Conservation (phyloP, 2,329 filamentous ascomycete species). For the Sarocladium oryzae region DNA sequence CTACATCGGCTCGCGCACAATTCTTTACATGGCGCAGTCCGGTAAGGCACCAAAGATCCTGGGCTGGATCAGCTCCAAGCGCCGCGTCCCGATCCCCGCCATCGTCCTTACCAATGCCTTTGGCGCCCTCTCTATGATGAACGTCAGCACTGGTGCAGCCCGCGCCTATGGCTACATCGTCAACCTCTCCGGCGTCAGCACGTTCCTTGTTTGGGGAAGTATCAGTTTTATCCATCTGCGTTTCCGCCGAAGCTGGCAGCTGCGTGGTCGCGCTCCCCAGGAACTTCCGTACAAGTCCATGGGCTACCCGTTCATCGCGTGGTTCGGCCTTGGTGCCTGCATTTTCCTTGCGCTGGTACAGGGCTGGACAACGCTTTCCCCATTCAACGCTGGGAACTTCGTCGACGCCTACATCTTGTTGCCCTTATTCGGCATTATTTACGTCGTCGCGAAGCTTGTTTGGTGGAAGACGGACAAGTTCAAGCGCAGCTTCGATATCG, state of each 20-base stretch:
- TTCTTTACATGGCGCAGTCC: conserved; percentile 70
- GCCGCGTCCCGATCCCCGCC: conserved; percentile 55
- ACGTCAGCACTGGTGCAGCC: conserved; percentile 58
- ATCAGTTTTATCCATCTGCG: conserved; percentile 68
- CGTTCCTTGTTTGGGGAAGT: conserved; percentile 65
- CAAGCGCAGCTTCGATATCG: conserved; percentile 45
- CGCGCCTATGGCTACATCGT: conserved; percentile 64
- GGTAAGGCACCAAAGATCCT: conserved; percentile 65
- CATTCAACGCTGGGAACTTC: conserved; percentile 57
- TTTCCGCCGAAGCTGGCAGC: conserved; percentile 58
- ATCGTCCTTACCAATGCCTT: conserved; percentile 65
- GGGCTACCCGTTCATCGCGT: conserved; percentile 52
- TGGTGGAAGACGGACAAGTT: conserved; percentile 43
- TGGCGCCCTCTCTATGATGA: conserved; percentile 69
- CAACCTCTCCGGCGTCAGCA: conserved; percentile 62
- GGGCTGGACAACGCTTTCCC: conserved; percentile 53
- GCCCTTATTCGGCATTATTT: conserved; percentile 53
- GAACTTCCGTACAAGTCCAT: conserved; percentile 51
- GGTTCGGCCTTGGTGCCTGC: conserved; percentile 51
- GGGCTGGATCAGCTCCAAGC: conserved; percentile 54
- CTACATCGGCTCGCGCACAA: conserved; percentile 68
- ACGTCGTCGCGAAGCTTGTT: conserved; percentile 45
- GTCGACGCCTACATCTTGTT: conserved; percentile 58
- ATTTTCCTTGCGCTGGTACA: conserved; percentile 54
- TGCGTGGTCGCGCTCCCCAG: conserved; percentile 47